Conservation (phyloP, 148 eudicot genomes). For the Nepenthes gracilis region DNA sequence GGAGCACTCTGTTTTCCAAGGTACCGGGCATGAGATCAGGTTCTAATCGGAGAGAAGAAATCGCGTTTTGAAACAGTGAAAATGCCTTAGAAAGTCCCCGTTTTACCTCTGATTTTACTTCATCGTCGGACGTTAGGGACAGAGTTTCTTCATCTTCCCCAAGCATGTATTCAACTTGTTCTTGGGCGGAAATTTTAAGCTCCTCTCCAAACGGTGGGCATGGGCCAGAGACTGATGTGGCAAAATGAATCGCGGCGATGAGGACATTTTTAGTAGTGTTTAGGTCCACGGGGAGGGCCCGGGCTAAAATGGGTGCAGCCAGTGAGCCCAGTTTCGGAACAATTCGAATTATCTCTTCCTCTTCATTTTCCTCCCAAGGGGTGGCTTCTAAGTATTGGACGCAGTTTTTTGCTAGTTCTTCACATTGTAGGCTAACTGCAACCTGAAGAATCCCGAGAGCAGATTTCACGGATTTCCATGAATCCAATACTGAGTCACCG, state of each 20-base stretch:
- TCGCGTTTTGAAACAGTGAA: slow-evolving; percentile 28
- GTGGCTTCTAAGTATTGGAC: slow-evolving; percentile 60
- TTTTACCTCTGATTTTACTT: slow-evolving; percentile 41
- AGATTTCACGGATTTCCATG: slow-evolving; percentile 48
- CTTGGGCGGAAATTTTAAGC: slow-evolving; percentile 69
- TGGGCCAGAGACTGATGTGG: slow-evolving; percentile 41
- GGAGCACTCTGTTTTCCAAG: slow-evolving; percentile 29
- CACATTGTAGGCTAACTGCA: slow-evolving; percentile 36
- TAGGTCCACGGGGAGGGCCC: slow-evolving; percentile 42
- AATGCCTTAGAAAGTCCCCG: slow-evolving; percentile 39
- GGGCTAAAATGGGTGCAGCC: slow-evolving; percentile 57
- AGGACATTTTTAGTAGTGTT: slow-evolving; percentile 46
- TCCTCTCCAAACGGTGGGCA: slow-evolving; percentile 64
- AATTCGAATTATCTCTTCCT: slow-evolving; percentile 40
- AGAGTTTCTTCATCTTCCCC: slow-evolving; percentile 57
- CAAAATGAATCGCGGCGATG: slow-evolving; percentile 68
- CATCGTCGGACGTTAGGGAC: slow-evolving; percentile 40
- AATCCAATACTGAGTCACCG: slow-evolving; percentile 27
- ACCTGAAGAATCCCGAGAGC: slow-evolving; percentile 60
- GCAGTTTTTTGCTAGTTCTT: slow-evolving; percentile 40
- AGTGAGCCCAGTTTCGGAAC: slow-evolving; percentile 44
- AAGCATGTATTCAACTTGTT: slow-evolving; percentile 92
- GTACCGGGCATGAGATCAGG: slow-evolving; percentile 16
- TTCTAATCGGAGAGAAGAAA: slow-evolving; percentile 36
- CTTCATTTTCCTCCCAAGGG: slow-evolving; percentile 76